A percentile compares a stretch with the other conserved stretches of the same genome.
phyloP scores from a whole-genome alignment of 176 grass and related monocot species.

The Carex cristatella region DNA sequence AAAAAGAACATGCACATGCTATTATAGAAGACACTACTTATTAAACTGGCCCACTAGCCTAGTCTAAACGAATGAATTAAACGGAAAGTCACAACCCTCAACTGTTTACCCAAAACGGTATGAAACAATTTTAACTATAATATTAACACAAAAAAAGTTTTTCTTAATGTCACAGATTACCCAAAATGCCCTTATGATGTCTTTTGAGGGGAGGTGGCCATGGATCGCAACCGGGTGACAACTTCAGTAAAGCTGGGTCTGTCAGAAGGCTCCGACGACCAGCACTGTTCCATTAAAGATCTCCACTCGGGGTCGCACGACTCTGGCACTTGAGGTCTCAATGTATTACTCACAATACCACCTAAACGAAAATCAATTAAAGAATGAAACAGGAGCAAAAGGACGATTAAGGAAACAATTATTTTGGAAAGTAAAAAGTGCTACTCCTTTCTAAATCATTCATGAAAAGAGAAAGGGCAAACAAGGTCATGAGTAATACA shows the following conservation, averaged over 20 bases:
- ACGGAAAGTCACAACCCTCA: constrained; percentile 24
- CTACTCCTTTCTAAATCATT: not conserved
- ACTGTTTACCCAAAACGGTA: constrained; percentile 4
- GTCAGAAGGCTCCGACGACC: constrained; percentile 74
- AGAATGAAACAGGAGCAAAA: not conserved
- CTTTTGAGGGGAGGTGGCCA: constrained; percentile 62
- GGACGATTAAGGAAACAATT: too few relatives aligned
- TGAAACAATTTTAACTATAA: constrained; percentile 26
- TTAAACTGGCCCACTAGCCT: constrained; percentile 43
- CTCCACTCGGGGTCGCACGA: constrained; percentile 83
- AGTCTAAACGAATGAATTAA: constrained; percentile 81
- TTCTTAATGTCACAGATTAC: not conserved
- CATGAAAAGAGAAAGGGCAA: not conserved
- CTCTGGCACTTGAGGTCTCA: constrained; percentile 67
- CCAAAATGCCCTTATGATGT: constrained; percentile 33
- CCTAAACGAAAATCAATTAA: constrained; percentile 33
- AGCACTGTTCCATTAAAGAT: constrained; percentile 94
- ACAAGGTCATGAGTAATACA: not conserved
- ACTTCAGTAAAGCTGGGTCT: constrained; percentile 78
- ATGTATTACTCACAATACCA: constrained; percentile 84
- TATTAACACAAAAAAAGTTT: constrained; percentile 13
- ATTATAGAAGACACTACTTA: constrained; percentile 52
- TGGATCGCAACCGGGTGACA: constrained; percentile 57
- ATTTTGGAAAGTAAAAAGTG: not conserved
- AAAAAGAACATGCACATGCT: constrained; percentile 36